A percentile compares a stretch with the other conserved stretches of the same genome.
Evolutionary conservation across 805 yeast genomes (phyloP).

Genomic region (Lipomyces mesembrius): DNA sequence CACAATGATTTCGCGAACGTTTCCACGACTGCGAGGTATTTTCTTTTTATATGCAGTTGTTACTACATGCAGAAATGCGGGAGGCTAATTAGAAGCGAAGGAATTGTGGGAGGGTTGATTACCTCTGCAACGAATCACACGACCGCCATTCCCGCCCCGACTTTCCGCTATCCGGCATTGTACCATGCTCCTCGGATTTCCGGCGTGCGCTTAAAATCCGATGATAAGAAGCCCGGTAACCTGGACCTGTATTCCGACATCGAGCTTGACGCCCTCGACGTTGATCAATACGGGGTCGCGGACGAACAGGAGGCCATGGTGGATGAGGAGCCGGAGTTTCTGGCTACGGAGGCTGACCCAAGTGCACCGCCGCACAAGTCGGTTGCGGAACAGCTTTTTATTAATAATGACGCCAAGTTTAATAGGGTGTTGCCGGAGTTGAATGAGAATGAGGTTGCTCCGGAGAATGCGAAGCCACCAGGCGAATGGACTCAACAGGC

Average conservation of each 20-base stretch:
- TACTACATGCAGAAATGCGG: background rate
- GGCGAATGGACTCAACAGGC: background rate
- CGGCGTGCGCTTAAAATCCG: background rate
- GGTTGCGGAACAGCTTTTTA: conserved; percentile 14
- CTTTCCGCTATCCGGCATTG: background rate
- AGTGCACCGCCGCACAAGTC: background rate
- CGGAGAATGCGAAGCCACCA: background rate
- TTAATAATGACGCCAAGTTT: conserved; percentile 2
- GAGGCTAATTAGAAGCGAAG: background rate
- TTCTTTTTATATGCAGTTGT: background rate
- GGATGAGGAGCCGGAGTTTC: conserved; percentile 33
- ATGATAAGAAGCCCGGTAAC: background rate
- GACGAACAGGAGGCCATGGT: conserved; percentile 32
- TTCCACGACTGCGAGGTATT: conserved; percentile 20
- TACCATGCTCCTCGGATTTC: background rate
- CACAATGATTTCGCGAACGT: conserved; percentile 16
- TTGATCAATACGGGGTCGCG: conserved; percentile 3
- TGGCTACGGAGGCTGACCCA: conserved; percentile 17
- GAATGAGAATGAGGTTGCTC: background rate
- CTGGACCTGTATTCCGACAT: background rate
- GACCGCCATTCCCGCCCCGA: background rate
- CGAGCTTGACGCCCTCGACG: background rate
- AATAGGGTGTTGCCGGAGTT: background rate
- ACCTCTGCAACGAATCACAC: background rate
- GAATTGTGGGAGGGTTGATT: background rate